Evolutionary conservation across 768 basidiomycete species (phyloP), one percentile per base, ranked within the genome.

Genomic region (Auriscalpium orientale): DNA sequence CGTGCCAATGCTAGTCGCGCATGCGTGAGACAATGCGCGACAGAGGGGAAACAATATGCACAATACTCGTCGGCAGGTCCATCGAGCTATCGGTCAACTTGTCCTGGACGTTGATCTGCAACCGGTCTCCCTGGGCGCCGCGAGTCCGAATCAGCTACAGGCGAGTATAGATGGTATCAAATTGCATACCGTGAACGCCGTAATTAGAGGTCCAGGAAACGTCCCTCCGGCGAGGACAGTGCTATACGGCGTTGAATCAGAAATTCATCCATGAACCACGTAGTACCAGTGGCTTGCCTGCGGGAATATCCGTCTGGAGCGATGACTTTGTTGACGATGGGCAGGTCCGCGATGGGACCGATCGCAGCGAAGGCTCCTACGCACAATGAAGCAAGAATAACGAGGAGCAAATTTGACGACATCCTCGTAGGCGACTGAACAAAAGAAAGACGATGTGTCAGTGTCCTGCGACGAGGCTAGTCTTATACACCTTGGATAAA

Each of bases 1-100:
- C 64, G 18, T 65, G 64, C 64, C 57, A 63, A 44, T 65, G 61
- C 54, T 64, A n/a, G 7, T 28, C 21, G 28, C 11, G 18, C 15
- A 44, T 20, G 18, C 43, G 43, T 20, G 6, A 44, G 18, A 44
- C 18, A 15, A 6, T 20, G 43, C 6, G 43, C 5, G 15, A 20
- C 15, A 20, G 43, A 3, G 2, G 18, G 43, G 18, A 15, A 10
- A 6, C 3, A 44, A 15, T 44, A 15, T 6, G 43, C 18, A 44
- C 43, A 44, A 44, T 44, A 4, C 15, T 15, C 43, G 43, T 44
- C 2, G 43, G 15, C 13, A 18, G 4, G 43, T 44, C 43, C 18
- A 44, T 15, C 2, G 15, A 13, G 13, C 4, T 44, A 6, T 44
- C 43, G 43, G 13, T 44, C 15, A 44, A 18, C 15, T 44, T 6